Percentiles rank a stretch among this genome's conserved stretches.
Evolutionary conservation across 148 eudicot species (phyloP).

Genomic region (Camellia lanceoleosa): DNA sequence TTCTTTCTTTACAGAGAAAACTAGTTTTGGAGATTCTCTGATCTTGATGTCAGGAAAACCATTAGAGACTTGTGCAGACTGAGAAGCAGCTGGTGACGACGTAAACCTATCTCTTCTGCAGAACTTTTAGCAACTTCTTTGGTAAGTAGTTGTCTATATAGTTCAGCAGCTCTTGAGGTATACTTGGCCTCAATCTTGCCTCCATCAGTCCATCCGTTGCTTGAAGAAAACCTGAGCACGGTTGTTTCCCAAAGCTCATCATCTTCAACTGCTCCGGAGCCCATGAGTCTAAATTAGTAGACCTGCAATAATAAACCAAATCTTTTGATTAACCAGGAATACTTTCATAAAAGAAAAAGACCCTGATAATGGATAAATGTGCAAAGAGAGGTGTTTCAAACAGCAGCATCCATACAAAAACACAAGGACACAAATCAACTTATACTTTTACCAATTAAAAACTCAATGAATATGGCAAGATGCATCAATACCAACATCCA

Average conservation of each 20-base stretch:
- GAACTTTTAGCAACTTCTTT: conserved; percentile 99
- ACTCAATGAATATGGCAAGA: no score
- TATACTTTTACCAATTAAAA: no score
- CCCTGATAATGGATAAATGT: not conserved
- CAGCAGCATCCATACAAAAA: no score
- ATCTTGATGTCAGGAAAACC: no score
- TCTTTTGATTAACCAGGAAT: not conserved
- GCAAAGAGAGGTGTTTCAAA: not conserved
- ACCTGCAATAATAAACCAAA: conserved; percentile 43
- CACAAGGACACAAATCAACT: no score
- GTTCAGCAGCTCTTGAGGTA: conserved; percentile 93
- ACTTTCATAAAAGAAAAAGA: not conserved
- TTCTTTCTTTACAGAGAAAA: no score
- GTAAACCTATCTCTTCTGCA: no score
- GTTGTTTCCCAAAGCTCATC: conserved; percentile 84
- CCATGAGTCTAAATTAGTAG: conserved; percentile 98
- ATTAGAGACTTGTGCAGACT: no score
- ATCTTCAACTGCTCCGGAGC: conserved; percentile 84
- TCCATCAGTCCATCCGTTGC: conserved; percentile 97
- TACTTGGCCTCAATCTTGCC: conserved; percentile 96
- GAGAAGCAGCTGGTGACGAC: no score
- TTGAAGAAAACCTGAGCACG: conserved; percentile 95
- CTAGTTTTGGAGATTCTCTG: no score
- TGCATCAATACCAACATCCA: no score
- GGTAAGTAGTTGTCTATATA: conserved; percentile 78